These are phyloP conservation scores for Komagataella populi DNA, from an alignment of 805 yeast species.

Conservation along the genomic window DNA sequence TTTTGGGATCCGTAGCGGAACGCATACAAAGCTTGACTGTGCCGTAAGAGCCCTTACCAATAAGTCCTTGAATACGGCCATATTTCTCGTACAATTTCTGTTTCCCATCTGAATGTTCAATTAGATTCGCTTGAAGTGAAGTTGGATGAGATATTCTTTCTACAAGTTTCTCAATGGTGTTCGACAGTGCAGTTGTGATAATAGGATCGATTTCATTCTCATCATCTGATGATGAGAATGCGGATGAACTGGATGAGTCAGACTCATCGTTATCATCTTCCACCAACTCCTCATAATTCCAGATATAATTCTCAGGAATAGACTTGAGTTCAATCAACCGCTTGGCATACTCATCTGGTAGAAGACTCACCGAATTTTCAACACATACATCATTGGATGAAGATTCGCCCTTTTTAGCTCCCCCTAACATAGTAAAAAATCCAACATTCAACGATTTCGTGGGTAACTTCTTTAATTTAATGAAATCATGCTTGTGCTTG, in stretches of 20 bases:
- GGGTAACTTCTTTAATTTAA: conserved; percentile 18
- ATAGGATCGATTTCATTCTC: conserved; percentile 28
- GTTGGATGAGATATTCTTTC: conserved; percentile 30
- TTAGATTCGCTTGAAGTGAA: conserved; percentile 16
- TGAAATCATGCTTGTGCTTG: conserved; percentile 20
- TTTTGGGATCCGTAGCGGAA: conserved; percentile 6
- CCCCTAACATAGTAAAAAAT: conserved; percentile 8
- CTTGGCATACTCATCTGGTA: conserved; percentile 21
- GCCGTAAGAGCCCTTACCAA: conserved; percentile 36
- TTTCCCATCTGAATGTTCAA: conserved; percentile 12
- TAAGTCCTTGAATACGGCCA: conserved; percentile 35
- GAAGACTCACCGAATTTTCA: conserved; percentile 19
- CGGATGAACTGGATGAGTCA: conserved; percentile 1
- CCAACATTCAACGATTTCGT: conserved; percentile 13
- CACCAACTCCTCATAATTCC: conserved; percentile 24
- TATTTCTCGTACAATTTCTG: conserved; percentile 28
- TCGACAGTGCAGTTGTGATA: conserved; percentile 34
- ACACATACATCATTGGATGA: conserved; percentile 13
- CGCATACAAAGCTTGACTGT: conserved; percentile 24
- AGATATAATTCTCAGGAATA: conserved; percentile 21
- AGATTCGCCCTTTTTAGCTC: conserved; percentile 14
- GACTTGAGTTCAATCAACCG: conserved; percentile 19
- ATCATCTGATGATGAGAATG: conserved; percentile 8
- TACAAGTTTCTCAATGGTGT: conserved; percentile 31
- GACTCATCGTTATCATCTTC: conserved; percentile 9